Conservation (phyloP, 805 yeast genomes). For the Candida koratica region DNA sequence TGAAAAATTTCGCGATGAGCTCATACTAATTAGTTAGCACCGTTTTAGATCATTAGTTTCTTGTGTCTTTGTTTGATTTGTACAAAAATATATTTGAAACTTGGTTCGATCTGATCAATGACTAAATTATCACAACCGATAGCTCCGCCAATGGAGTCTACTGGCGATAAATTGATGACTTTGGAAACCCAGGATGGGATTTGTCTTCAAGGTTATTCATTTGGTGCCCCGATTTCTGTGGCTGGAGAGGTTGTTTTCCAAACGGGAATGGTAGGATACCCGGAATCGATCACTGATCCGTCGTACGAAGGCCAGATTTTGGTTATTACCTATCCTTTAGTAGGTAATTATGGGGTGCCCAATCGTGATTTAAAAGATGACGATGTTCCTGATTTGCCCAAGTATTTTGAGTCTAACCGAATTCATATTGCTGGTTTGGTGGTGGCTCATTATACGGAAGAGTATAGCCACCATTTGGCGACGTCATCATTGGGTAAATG, state of each 20-base stretch:
- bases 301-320: slow-evolving; percentile 96
- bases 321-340: slow-evolving; percentile 93
- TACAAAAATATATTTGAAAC: too few relatives aligned
- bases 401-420: slow-evolving; percentile 85
- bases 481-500: slow-evolving; percentile 87
- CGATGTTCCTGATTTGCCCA: slow-evolving; percentile 75
- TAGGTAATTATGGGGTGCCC: slow-evolving; percentile 99
- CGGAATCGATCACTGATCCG: slow-evolving; percentile 96
- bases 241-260: slow-evolving; percentile 99
- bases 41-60: too few relatives aligned
- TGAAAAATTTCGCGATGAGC: slow-evolving; percentile 3
- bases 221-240: slow-evolving; percentile 83
- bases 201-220: slow-evolving; percentile 89
- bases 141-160: slow-evolving; percentile 83
- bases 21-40: slow-evolving; percentile 6
- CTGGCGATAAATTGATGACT: slow-evolving; percentile 79
- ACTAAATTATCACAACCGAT: slow-evolving; percentile 60
- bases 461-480: slow-evolving; percentile 92
- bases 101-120: too few relatives aligned
- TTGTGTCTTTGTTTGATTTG: too few relatives aligned
- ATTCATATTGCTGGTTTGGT: slow-evolving; percentile 97
- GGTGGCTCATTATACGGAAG: slow-evolving; percentile 94
- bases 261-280: slow-evolving; percentile 99
- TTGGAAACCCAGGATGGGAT: slow-evolving; percentile 86
- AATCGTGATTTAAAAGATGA: slow-evolving; percentile 61